Conservation (phyloP, 306 rosid species). For the Vicia villosa region DNA sequence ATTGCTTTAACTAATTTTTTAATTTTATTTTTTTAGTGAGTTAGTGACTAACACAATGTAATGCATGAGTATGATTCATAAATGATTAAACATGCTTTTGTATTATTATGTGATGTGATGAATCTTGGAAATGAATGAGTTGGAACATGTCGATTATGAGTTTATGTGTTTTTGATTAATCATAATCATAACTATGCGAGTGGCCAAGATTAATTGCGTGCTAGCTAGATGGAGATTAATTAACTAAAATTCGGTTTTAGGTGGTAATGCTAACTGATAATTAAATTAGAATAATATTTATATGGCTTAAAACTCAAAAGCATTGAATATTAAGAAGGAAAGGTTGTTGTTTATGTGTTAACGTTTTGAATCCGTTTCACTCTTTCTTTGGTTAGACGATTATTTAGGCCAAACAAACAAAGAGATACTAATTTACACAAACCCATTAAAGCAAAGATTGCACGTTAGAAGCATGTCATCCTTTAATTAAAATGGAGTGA, state of each 20-base stretch:
- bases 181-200: slow-evolving; percentile 21
- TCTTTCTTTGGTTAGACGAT: slow-evolving; percentile 39
- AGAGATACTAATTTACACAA: slow-evolving; percentile 37
- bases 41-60: slow-evolving; percentile 18
- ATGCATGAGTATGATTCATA: slow-evolving; percentile 40
- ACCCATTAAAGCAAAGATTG: slow-evolving; percentile 45
- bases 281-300: not conserved
- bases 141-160: slow-evolving; percentile 16
- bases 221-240: slow-evolving; percentile 3
- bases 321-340: slow-evolving; percentile 15
- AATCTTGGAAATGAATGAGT: slow-evolving; percentile 28
- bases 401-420: slow-evolving; percentile 33
- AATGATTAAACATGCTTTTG: slow-evolving; percentile 44
- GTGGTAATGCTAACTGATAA: slow-evolving; percentile 8
- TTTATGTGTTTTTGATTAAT: not conserved
- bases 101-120: slow-evolving; percentile 6
- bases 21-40: not conserved
- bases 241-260: slow-evolving; percentile 16
- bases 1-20: no score
- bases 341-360: slow-evolving; percentile 29
- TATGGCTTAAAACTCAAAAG: slow-evolving; percentile 7
- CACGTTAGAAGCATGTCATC: slow-evolving; percentile 60
- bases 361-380: slow-evolving; percentile 32
- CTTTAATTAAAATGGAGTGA: slow-evolving; percentile 34
- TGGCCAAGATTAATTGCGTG: slow-evolving; percentile 27